Evolutionary conservation across 2,329 filamentous ascomycete genomes (phyloP), one percentile per base, ranked within the genome.

Genomic region (Passalora sequoiae): DNA sequence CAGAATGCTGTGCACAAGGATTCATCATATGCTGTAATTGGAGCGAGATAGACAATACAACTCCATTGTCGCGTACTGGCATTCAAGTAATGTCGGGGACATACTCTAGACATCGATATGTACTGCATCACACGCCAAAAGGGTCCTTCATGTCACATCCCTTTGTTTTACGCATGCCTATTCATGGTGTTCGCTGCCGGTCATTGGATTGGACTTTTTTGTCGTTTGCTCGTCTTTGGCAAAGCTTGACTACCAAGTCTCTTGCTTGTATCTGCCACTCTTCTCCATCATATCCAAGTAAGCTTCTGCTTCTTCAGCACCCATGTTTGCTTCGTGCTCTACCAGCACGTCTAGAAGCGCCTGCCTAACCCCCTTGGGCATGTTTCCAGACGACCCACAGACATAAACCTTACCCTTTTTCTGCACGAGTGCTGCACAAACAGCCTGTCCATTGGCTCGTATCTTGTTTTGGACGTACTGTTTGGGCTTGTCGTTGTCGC

Each of bases 161-260:
- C n/a, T n/a, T n/a, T n/a, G n/a, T n/a, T n/a, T n/a, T n/a, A n/a
- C n/a, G n/a, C n/a, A n/a, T n/a, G n/a, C n/a, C n/a, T n/a, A n/a
- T n/a, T n/a, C n/a, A n/a, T n/a, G n/a, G n/a, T n/a, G n/a, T n/a
- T n/a, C n/a, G n/a, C n/a, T n/a, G n/a, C n/a, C n/a, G n/a, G n/a
- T n/a, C n/a, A n/a, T n/a, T n/a, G n/a, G n/a, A n/a, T n/a, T n/a
- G n/a, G n/a, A n/a, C n/a, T n/a, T n/a, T n/a, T n/a, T n/a, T n/a
- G n/a, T n/a, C n/a, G n/a, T n/a, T n/a, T n/a, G n/a, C n/a, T n/a
- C n/a, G n/a, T n/a, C n/a, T n/a, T n/a, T n/a, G n/a, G n/a, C n/a
- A n/a, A n/a, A n/a, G n/a, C n/a, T n/a, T n/a, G n/a, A n/a, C 27
- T 45, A 84, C 82, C 82, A 86, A 4, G 81, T 85, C 65, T 86